Conservation (phyloP, 257 asterid genomes). For the Leonotis leonurus region DNA sequence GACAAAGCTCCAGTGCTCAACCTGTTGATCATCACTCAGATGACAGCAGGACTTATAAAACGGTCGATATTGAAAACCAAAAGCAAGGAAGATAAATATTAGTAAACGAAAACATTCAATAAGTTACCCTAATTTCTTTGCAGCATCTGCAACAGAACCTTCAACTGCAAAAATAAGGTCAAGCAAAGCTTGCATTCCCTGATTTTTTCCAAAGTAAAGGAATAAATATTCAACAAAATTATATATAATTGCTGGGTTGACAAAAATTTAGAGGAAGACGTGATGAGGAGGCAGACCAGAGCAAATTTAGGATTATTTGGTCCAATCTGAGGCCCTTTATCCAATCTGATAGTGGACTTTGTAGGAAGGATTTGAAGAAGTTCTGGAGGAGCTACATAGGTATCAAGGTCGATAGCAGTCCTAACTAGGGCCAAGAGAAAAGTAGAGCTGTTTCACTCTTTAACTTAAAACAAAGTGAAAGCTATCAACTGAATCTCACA, state of each 20-base stretch:
- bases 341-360: conserved; percentile 55
- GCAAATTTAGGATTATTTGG: conserved; percentile 80
- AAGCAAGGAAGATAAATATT: background rate
- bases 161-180: conserved; percentile 75
- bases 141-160: conserved; percentile 87
- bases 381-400: conserved; percentile 75
- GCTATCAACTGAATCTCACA: background rate
- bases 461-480: background rate
- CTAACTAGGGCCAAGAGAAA: conserved; percentile 49
- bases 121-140: conserved; percentile 75
- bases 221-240: too few relatives aligned
- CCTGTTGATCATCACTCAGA: conserved; percentile 31
- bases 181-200: conserved; percentile 97
- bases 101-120: too few relatives aligned
- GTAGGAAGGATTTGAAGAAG: conserved; percentile 86
- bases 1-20: too few relatives aligned
- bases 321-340: conserved; percentile 75
- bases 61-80: background rate
- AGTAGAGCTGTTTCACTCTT: conserved; percentile 1
- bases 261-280: background rate
- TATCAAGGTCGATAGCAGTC: conserved; percentile 69
- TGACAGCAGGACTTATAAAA: background rate
- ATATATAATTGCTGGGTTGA: too few relatives aligned
- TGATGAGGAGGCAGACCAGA: conserved; percentile 41
- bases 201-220: conserved; percentile 12